Evolutionary conservation across 2,329 filamentous ascomycete species (phyloP).

Genomic region (Myriosclerotinia scirpicola): DNA sequence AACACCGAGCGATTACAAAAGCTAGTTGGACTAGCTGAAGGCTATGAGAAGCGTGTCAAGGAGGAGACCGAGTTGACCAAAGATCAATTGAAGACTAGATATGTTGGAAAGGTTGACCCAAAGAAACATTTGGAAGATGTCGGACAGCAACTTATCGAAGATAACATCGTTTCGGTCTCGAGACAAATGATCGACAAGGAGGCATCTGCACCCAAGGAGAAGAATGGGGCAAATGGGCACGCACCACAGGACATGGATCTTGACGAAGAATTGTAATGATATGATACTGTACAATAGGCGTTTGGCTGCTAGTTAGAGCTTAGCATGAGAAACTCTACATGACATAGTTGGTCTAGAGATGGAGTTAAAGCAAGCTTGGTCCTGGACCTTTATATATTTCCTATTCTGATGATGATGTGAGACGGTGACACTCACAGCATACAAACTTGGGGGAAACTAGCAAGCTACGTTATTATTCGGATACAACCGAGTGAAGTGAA

Average conservation of each 20-base stretch:
- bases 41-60: conserved; percentile 98
- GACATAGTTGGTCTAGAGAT: conserved; percentile 20
- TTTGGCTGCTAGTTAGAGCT: conserved; percentile 34
- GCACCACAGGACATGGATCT: conserved; percentile 40
- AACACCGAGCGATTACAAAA: conserved; percentile 88
- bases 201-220: conserved; percentile 81
- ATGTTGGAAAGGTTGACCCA: conserved; percentile 97
- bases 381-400: not conserved
- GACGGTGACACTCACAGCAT: not conserved
- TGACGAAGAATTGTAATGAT: conserved; percentile 40
- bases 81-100: conserved; percentile 97
- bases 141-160: conserved; percentile 94
- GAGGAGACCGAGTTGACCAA: conserved; percentile 97
- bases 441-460: not conserved
- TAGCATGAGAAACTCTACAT: conserved; percentile 26
- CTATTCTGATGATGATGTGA: not conserved
- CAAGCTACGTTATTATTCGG: not conserved
- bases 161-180: conserved; percentile 98
- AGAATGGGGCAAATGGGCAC: conserved; percentile 50
- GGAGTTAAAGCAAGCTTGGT: conserved; percentile 25
- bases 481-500: not conserved
- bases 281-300: conserved; percentile 46
- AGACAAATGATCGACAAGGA: conserved; percentile 99
- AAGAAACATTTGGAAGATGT: conserved; percentile 99
- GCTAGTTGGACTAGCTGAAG: conserved; percentile 85